Evolutionary conservation across 2,329 filamentous ascomycete genomes (phyloP).

Genomic region (Phialophora expanda): DNA sequence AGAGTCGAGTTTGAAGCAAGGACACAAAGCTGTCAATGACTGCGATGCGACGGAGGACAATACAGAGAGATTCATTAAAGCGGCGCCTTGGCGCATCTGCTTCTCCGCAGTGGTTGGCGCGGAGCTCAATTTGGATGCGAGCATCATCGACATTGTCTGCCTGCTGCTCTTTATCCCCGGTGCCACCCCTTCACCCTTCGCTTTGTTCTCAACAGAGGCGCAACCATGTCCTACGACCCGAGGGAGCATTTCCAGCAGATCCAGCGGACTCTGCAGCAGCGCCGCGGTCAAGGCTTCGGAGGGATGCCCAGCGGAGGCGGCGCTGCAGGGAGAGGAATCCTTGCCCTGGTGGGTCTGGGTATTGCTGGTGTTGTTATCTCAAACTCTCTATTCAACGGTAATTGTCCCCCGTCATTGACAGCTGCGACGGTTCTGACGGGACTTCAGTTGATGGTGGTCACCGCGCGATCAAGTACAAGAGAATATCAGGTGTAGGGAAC

Average conservation of each 20-base stretch:
- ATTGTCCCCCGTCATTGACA: constrained; percentile 19
- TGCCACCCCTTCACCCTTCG: constrained; percentile 1
- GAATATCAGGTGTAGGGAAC: constrained; percentile 88
- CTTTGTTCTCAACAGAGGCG: constrained; percentile 30
- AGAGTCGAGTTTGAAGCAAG: not conserved
- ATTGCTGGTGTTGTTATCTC: constrained; percentile 50
- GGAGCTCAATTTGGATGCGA: constrained; percentile 12
- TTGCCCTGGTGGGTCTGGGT: constrained; percentile 60
- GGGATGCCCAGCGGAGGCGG: constrained; percentile 57
- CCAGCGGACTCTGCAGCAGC: constrained; percentile 65
- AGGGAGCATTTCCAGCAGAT: constrained; percentile 70
- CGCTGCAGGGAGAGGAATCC: constrained; percentile 61
- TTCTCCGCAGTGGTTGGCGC: constrained; percentile 6
- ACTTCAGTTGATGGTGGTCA: constrained; percentile 89
- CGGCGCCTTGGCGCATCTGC: constrained; percentile 1
- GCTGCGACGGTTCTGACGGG: constrained; percentile 21
- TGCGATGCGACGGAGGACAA: not conserved
- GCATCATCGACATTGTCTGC: constrained; percentile 24
- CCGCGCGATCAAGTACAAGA: constrained; percentile 97
- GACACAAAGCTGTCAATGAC: not conserved
- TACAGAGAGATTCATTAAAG: not conserved
- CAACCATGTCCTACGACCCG: constrained; percentile 51
- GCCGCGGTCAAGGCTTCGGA: constrained; percentile 57
- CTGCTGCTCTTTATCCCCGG: constrained; percentile 9
- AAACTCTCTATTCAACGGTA: constrained; percentile 73